Evolutionary conservation across 2,329 filamentous ascomycete species (phyloP).

Genomic region (Penicillium sp.): DNA sequence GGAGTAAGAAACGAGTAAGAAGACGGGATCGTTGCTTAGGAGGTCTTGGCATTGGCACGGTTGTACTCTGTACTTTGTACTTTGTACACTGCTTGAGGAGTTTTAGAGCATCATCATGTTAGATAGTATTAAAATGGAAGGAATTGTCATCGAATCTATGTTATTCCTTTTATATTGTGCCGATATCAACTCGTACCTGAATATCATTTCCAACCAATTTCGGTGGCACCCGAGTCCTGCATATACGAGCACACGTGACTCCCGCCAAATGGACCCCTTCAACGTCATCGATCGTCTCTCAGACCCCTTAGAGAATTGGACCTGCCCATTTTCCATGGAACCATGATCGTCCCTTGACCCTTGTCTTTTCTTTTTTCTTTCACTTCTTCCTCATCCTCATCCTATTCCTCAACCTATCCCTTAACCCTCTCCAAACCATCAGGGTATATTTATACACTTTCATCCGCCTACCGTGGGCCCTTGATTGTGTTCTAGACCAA

Average conservation of each 20-base stretch:
- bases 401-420: neutral
- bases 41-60: conserved; percentile 17
- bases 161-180: neutral
- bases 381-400: conserved; percentile 1
- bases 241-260: neutral
- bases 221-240: neutral
- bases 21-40: neutral
- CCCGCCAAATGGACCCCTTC: neutral
- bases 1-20: conserved; percentile 14
- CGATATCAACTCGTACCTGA: neutral
- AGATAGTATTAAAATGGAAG: neutral
- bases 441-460: conserved; percentile 1
- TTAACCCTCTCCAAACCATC: neutral
- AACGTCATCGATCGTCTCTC: conserved; percentile 14
- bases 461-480: conserved; percentile 3
- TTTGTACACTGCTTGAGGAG: neutral
- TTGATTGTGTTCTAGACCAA: conserved; percentile 9
- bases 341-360: conserved; percentile 18
- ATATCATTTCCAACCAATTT: neutral
- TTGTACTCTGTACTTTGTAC: neutral
- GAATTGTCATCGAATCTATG: neutral
- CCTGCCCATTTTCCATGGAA: conserved; percentile 21
- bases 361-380: conserved; percentile 7
- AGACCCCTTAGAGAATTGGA: conserved; percentile 11
- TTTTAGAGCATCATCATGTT: neutral